Evolutionary conservation across 768 basidiomycete genomes (phyloP), one percentile per base, ranked within the genome.

Genomic region (Jaapia argillacea): DNA sequence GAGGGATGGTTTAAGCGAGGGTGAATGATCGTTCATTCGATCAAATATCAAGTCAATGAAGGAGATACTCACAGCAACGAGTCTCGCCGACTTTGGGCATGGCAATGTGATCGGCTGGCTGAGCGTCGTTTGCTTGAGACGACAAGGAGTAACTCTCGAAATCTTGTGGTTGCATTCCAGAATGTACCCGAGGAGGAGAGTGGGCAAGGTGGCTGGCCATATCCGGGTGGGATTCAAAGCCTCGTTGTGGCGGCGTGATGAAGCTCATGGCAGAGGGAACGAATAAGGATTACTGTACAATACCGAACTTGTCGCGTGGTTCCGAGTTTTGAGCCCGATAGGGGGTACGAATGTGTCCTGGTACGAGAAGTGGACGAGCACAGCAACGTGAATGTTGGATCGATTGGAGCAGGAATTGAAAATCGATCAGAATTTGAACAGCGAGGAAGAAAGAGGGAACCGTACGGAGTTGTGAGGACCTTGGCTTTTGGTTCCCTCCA

Each of bases 51-150:
- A 47, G 41, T 47, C 45, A 48, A 47, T 37, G 28, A 49, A 49
- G 49, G 42, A 51, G 41, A 23, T 46, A 75, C 83, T 64, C 54
- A 86, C 85, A 86, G 56, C 85, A 87, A 55, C 84, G 78, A 48
- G 79, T 82, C 56, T 84, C 72, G 48, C 80, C 81, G 47, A 80
- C 57, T 60, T 75, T 77, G 48, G 79, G 81, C 25, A 74, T 57
- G 35, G 52, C 24, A 45, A 54, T 56, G 25, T 66, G 64, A 66
- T 72, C 68, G 54, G 62, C 33, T 40, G 50, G 41, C 37, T 49
- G 51, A n/a, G 46, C 28, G 28, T 16, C 28, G 28, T 10, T 16
- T 10, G 28, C 10, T 16, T 33, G 10, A 33, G 28, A 33, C 10
- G 16, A 16, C 28, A 16, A 33, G 28, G 28, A 33, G 28, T 10